A percentile compares a stretch with the other conserved stretches of the same genome.
Evolutionary conservation across 345 rosid genomes (phyloP).

Genomic region (Diplotaxis tenuifolia): DNA sequence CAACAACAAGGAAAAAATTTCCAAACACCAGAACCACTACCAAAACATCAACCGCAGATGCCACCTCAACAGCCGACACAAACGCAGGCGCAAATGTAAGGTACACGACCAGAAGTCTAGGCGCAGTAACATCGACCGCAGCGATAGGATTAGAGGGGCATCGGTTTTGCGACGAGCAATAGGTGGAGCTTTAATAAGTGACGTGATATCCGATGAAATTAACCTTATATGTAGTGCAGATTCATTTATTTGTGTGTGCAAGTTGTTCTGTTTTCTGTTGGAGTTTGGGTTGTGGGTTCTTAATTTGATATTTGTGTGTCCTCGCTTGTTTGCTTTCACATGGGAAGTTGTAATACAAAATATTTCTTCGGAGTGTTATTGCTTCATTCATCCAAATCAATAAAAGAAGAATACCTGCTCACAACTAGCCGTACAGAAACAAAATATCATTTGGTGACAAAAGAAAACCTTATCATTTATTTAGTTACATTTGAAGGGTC

Average conservation of each 20-base stretch:
- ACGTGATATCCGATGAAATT: slow-evolving; percentile 15
- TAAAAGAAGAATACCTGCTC: no score
- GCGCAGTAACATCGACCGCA: slow-evolving; percentile 38
- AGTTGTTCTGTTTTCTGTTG: neutral
- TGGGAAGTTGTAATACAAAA: neutral
- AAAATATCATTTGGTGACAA: no score
- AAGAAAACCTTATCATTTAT: no score
- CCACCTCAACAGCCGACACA: neutral
- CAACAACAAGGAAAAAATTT: neutral
- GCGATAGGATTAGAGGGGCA: slow-evolving; percentile 50
- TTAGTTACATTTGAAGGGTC: no score
- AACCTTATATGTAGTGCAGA: neutral
- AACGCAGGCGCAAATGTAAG: neutral
- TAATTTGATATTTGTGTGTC: neutral
- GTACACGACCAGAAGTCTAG: neutral
- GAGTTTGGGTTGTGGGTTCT: neutral
- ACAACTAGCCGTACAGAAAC: no score
- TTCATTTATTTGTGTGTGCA: neutral
- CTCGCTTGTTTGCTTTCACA: neutral
- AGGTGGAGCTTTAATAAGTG: slow-evolving; percentile 61
- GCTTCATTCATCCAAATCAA: no score
- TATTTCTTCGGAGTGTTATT: neutral
- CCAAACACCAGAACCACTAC: neutral
- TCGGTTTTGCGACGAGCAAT: slow-evolving; percentile 56
- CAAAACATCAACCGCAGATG: neutral